phyloP scores from a whole-genome alignment of 148 eudicot species.

The Bassia scoparia region DNA sequence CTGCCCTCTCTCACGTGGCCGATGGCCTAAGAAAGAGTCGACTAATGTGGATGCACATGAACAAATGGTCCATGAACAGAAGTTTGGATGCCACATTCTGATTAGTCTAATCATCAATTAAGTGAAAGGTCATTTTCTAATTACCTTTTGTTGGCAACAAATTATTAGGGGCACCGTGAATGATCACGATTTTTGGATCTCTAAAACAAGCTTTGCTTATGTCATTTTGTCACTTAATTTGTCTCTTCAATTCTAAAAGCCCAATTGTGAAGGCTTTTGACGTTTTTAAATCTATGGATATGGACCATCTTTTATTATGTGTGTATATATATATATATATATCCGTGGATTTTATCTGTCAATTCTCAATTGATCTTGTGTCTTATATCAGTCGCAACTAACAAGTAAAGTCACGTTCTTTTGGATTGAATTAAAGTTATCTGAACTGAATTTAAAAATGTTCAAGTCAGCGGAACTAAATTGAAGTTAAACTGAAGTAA shows the following conservation, averaged over 20 bases:
- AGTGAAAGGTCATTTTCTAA: background rate
- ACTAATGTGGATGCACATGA: background rate
- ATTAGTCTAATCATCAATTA: conserved; percentile 1
- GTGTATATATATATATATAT: too few species aligned
- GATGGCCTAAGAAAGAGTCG: background rate
- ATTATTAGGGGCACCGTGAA: conserved; percentile 19
- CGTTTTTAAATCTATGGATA: background rate
- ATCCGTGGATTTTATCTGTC: too few species aligned
- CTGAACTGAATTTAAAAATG: too few species aligned
- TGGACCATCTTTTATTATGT: too few species aligned
- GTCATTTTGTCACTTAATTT: background rate
- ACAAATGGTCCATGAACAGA: background rate
- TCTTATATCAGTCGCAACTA: too few species aligned
- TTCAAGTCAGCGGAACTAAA: too few species aligned
- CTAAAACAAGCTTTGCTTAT: background rate
- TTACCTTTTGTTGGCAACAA: background rate
- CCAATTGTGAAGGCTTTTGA: background rate
- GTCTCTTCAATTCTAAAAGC: background rate
- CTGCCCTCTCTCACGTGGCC: conserved; percentile 9
- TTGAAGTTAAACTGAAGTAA: too few species aligned
- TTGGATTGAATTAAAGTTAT: too few species aligned
- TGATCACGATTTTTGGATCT: conserved; percentile 11
- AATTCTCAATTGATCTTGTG: too few species aligned
- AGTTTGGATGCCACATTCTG: background rate
- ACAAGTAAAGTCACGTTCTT: too few species aligned